Evolutionary conservation across 305 asterid genomes (phyloP).

Genomic region (Solanum hybrid): DNA sequence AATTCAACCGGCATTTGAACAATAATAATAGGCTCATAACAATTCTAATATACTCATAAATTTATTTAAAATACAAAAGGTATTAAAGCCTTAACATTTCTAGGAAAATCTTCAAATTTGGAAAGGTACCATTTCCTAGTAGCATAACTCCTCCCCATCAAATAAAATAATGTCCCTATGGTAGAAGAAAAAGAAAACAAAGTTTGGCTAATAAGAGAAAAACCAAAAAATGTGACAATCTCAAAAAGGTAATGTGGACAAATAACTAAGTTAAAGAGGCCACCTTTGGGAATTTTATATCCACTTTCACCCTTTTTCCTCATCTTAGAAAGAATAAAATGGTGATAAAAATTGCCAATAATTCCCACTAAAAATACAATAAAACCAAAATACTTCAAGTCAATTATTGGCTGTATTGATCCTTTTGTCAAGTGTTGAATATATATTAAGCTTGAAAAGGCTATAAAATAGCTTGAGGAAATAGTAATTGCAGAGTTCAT

Average conservation of each 20-base stretch:
- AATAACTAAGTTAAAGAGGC: conserved; percentile 17
- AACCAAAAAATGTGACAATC: conserved; percentile 21
- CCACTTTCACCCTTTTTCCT: conserved; percentile 17
- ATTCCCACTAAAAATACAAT: conserved; percentile 15
- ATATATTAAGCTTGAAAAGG: conserved; percentile 14
- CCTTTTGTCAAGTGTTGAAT: conserved; percentile 16
- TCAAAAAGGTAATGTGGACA: conserved; percentile 32
- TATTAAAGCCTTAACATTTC: conserved; percentile 17
- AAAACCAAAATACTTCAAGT: conserved; percentile 12
- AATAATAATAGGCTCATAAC: neutral
- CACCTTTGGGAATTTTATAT: conserved; percentile 22
- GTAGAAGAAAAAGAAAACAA: conserved; percentile 11
- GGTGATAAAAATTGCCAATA: conserved; percentile 27
- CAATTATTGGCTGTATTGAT: conserved; percentile 10
- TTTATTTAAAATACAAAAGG: conserved; percentile 20
- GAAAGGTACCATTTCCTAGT: conserved; percentile 28
- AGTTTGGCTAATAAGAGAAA: conserved; percentile 28
- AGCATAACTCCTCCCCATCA: conserved; percentile 25
- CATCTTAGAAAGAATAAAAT: conserved; percentile 19
- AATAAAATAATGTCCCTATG: conserved; percentile 11
- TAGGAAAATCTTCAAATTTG: conserved; percentile 29
- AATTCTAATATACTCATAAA: neutral
- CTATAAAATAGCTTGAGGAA: conserved; percentile 13
- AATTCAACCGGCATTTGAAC: neutral
- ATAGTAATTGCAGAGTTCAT: conserved; percentile 13